These are phyloP conservation scores for Ogataea salicorniae DNA, from an alignment of 805 yeast species.

Conservation along the genomic window DNA sequence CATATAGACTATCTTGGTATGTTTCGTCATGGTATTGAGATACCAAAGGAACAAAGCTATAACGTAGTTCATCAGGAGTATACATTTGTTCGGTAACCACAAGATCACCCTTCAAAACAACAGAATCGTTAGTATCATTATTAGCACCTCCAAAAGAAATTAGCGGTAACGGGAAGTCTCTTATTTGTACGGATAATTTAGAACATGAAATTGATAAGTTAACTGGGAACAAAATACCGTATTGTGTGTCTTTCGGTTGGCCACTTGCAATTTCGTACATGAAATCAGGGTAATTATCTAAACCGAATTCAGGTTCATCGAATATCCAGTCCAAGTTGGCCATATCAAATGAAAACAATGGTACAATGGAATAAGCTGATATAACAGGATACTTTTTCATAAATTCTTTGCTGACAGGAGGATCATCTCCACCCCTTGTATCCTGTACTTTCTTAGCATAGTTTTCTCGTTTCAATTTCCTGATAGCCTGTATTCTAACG, in stretches of 20 bases:
- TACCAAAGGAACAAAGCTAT: constrained; percentile 48
- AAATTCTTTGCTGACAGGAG: constrained; percentile 22
- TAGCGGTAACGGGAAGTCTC: constrained; percentile 57
- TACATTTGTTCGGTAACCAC: constrained; percentile 57
- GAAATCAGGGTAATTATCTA: constrained; percentile 41
- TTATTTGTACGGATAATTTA: constrained; percentile 38
- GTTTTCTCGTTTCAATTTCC: constrained; percentile 4
- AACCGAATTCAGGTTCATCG: constrained; percentile 47
- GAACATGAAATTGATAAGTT: constrained; percentile 40
- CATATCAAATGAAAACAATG: constrained; percentile 47
- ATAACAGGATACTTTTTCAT: constrained; percentile 26
- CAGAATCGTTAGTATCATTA: constrained; percentile 30
- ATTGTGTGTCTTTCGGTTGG: constrained; percentile 47
- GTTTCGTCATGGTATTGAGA: constrained; percentile 26
- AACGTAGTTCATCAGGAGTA: constrained; percentile 39
- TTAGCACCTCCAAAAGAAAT: constrained; percentile 47
- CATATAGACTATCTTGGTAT: constrained; percentile 45
- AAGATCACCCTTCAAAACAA: constrained; percentile 40
- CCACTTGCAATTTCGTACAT: constrained; percentile 39
- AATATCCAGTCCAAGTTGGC: constrained; percentile 45
- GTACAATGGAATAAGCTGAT: constrained; percentile 36
- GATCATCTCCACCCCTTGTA: constrained; percentile 20
- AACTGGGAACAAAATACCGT: constrained; percentile 52
- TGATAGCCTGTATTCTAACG: constrained; percentile 15
- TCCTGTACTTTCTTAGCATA: neutral